Evolutionary conservation across 2,329 filamentous ascomycete species (phyloP), one percentile per base, ranked within the genome.

Genomic region (Scytalidium sp.): DNA sequence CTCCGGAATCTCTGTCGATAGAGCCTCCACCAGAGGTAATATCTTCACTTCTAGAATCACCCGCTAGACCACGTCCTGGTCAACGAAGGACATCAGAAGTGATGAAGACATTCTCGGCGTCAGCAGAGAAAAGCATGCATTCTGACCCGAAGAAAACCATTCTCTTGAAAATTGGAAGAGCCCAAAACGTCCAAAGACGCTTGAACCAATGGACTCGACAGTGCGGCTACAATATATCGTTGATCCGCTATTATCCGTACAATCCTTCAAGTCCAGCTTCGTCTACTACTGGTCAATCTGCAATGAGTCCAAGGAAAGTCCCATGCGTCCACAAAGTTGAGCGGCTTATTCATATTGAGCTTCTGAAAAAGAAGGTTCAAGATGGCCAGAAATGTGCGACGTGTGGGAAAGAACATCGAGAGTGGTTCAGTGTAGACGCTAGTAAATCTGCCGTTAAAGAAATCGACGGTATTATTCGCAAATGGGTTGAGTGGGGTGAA

Each of bases 361-460:
- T 97, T n/a, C 76, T 76, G 4, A 76, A 75, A 39, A 70, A 76
- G 58, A 71, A 68, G 68, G 84, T 71, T 51, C 83, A 76, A 72
- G 55, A 83, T 53, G 71, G 47, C 40, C 81, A 52, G 64, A 80
- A 80, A 46, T 99, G 94, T 62, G 75, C 76, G 3, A 79, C 83
- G 1, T 99, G 94, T 64, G 91, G 91, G 2, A 85, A 84, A 62
- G 85, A 90, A 60, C 94, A 99, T 68, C 76, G 86, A 46, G 94
- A 99, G 71, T 99, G 93, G 93, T 99, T 99, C 66, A 88, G 95
- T 70, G 84, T 97, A 1, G 83, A 89, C 54, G 88, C 89, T 0
- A 85, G 75, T 19, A 80, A 84, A 56, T 78, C 85, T 22, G 88
- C 85, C 0, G 77, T 97, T 3, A 81, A 77, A 52, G 76, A 64